phyloP scores from a whole-genome alignment of 495 filamentous ascomycete genomes.

The Copromyces sp. region DNA sequence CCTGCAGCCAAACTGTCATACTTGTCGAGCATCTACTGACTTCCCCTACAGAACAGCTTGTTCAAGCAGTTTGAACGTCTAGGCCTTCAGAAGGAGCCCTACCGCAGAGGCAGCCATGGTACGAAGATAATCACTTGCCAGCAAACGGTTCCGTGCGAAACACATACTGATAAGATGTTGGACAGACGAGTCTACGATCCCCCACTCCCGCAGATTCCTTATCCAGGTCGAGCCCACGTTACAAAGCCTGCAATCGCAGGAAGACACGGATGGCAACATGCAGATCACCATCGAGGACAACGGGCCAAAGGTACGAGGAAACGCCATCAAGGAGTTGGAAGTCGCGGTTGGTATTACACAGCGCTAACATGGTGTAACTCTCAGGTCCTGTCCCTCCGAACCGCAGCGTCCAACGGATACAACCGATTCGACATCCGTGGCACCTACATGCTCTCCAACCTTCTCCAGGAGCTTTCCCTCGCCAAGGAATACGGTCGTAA shows the following conservation, averaged over 20 bases:
- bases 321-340: neutral
- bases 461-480: constrained; percentile 85
- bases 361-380: constrained; percentile 26
- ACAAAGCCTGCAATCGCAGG: constrained; percentile 57
- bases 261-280: constrained; percentile 84
- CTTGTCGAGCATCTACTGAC: constrained; percentile 1
- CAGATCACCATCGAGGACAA: constrained; percentile 95
- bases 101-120: constrained; percentile 42
- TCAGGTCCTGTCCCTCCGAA: constrained; percentile 63
- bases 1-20: neutral
- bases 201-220: constrained; percentile 56
- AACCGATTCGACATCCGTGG: constrained; percentile 79
- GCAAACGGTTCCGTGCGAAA: neutral
- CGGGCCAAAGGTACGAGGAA: constrained; percentile 69
- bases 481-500: constrained; percentile 78
- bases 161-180: neutral
- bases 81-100: constrained; percentile 29
- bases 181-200: constrained; percentile 36
- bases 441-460: constrained; percentile 91
- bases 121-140: constrained; percentile 1
- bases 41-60: constrained; percentile 27
- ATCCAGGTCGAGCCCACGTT: constrained; percentile 70
- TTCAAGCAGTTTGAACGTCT: constrained; percentile 34
- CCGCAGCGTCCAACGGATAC: constrained; percentile 75
- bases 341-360: constrained; percentile 1